A percentile compares a stretch with the other conserved stretches of the same genome.
These are phyloP conservation scores for Pugionium cornutum DNA, from an alignment of 345 rosid genomes.

Conservation along the genomic window DNA sequence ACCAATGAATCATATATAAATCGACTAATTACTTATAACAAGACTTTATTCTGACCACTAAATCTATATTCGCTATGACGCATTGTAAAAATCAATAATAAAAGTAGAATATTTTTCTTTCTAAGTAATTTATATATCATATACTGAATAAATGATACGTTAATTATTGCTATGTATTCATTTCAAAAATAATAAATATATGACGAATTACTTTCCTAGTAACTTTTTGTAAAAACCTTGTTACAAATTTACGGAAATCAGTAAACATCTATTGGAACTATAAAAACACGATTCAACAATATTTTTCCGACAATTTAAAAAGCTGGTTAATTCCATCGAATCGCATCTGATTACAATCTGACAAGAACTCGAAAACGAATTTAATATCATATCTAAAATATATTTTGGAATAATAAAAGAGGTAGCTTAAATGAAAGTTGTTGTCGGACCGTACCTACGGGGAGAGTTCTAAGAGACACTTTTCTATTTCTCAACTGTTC, in stretches of 20 bases:
- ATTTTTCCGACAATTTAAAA: slow-evolving; percentile 27
- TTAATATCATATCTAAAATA: not conserved
- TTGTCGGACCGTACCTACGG: slow-evolving; percentile 37
- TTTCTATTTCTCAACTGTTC: not conserved
- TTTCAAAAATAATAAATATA: too few species aligned
- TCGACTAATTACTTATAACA: too few species aligned
- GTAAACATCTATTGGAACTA: not conserved
- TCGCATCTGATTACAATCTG: slow-evolving; percentile 38
- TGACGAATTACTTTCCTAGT: too few species aligned
- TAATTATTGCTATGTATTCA: too few species aligned
- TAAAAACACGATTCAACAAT: not conserved
- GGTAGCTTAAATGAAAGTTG: slow-evolving; percentile 26
- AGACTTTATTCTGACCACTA: slow-evolving; percentile 21
- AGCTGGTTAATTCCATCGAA: slow-evolving; percentile 34
- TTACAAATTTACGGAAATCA: too few species aligned
- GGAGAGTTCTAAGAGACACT: slow-evolving; percentile 31
- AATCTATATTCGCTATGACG: too few species aligned
- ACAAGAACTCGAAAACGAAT: slow-evolving; percentile 22
- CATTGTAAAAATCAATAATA: too few species aligned
- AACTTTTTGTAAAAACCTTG: too few species aligned
- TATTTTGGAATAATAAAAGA: slow-evolving; percentile 19
- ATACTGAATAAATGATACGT: too few species aligned
- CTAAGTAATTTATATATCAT: too few species aligned
- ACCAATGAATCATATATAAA: too few species aligned
- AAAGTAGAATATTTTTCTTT: too few species aligned